Base-by-base conservation (phyloP, 768 basidiomycete genomes). In the Hypsizygus marmoreus region DNA sequence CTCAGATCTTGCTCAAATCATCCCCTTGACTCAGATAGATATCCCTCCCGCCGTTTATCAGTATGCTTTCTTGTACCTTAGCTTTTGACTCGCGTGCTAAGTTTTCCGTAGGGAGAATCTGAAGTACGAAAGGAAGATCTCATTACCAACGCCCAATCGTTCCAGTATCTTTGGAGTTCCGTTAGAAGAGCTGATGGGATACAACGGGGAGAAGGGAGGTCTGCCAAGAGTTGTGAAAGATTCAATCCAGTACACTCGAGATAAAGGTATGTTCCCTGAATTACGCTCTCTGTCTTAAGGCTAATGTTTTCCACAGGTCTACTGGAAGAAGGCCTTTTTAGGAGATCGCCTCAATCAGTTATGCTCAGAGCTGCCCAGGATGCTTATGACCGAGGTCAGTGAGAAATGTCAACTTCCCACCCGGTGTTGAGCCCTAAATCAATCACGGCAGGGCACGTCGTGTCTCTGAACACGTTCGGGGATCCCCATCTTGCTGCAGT, bases 1-100 rank as follows among this genome's bases (percentile, higher is more conserved):
- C 11, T 90, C 89, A 17, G 84, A 85, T 25, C 76, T 94, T 33
- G 90, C 91, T 6, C 71, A 71, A 41, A 72, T 86, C 59, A 80
- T 93, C 4, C 91, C 91, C 3, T 61, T 94, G n/a, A 88, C 87
- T 0, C 91, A 93, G 59, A 91, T 94, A 28, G 87, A 92, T 61
- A 83, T 94, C 31, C 81, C 88, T 17, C 85, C 90, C 12, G 80
- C 84, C 2, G 88, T 90, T 9, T 91, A 93, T 61, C 79, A 83
- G 91, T 92, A 55, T 39, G 86, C 73, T 32, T 40, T 11, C 14
- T 25, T 29, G 11, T 31, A n/a, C 24, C 6, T 43, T 44, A 38
- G 37, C 12, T 14, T 32, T 26, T 16, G 39, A n/a, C 4, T 22
- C 22, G 31, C 12, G 31, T 14, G 22, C n/a, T 44, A 10, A 40